These are phyloP conservation scores for Durotheca rogersii DNA, from an alignment of 495 filamentous ascomycete species.

Conservation along the genomic window DNA sequence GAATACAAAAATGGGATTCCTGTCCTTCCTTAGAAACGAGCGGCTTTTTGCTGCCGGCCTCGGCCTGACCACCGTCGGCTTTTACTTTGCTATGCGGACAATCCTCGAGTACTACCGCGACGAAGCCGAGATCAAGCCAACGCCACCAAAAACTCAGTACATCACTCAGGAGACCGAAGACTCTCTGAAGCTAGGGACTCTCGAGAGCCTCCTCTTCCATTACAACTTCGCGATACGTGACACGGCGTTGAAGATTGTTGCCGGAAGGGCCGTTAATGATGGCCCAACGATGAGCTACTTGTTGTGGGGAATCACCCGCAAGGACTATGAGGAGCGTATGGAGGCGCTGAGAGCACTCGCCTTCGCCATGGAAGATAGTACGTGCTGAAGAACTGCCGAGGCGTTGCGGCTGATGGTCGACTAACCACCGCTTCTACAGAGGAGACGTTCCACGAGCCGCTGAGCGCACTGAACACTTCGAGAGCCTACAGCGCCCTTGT, in stretches of 20 bases:
- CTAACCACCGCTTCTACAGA: slow-evolving; percentile 15
- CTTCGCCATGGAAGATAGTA: slow-evolving; percentile 43
- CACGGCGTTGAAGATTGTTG: slow-evolving; percentile 52
- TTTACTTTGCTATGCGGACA: slow-evolving; percentile 40
- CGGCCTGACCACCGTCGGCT: slow-evolving; percentile 39
- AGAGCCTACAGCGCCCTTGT: slow-evolving; percentile 54
- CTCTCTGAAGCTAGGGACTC: slow-evolving; percentile 47
- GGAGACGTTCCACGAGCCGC: slow-evolving; percentile 25
- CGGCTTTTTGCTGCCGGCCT: slow-evolving; percentile 44
- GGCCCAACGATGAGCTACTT: slow-evolving; percentile 41
- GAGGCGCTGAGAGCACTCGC: slow-evolving; percentile 50
- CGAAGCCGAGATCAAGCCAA: slow-evolving; percentile 47
- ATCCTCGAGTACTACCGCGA: slow-evolving; percentile 49
- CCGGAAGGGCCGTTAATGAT: slow-evolving; percentile 54
- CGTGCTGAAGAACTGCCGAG: background rate
- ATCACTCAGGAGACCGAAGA: slow-evolving; percentile 63
- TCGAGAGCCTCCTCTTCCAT: slow-evolving; percentile 53
- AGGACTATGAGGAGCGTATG: slow-evolving; percentile 53
- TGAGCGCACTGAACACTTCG: slow-evolving; percentile 39
- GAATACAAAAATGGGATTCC: slow-evolving; percentile 35
- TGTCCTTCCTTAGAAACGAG: slow-evolving; percentile 43
- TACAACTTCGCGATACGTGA: slow-evolving; percentile 57
- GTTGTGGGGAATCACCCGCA: slow-evolving; percentile 52
- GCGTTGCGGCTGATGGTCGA: background rate
- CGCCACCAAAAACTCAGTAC: slow-evolving; percentile 56